Conservation (phyloP, 1,284 basidiomycete genomes). For the Wallemia ichthyophaga region DNA sequence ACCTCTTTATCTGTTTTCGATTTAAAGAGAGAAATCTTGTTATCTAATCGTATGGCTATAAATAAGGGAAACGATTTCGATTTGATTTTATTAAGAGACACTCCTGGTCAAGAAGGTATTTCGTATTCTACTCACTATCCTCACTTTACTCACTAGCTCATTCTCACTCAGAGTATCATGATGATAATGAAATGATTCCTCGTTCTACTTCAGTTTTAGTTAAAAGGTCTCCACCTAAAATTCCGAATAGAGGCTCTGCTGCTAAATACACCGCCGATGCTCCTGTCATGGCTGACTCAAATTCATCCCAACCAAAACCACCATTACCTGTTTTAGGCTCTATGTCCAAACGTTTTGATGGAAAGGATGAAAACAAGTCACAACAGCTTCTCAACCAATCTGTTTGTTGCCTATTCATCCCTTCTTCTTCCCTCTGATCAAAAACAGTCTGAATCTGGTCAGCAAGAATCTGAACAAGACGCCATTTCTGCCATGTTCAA, state of each 20-base stretch:
- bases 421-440: neutral
- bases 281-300: conserved; percentile 6
- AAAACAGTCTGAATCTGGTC: neutral
- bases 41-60: conserved; percentile 54
- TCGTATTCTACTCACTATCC: conserved; percentile 7
- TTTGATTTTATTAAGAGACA: conserved; percentile 50
- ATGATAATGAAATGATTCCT: conserved; percentile 70
- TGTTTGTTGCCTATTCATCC: neutral
- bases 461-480: conserved; percentile 25
- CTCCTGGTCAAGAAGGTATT: conserved; percentile 51
- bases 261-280: conserved; percentile 46
- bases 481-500: conserved; percentile 92
- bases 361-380: conserved; percentile 28
- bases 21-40: conserved; percentile 90
- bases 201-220: conserved; percentile 81
- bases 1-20: conserved; percentile 97
- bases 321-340: conserved; percentile 16
- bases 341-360: conserved; percentile 73
- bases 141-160: conserved; percentile 1
- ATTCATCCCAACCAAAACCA: neutral
- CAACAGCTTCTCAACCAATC: neutral
- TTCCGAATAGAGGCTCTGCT: conserved; percentile 73
- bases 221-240: conserved; percentile 52
- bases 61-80: conserved; percentile 94
- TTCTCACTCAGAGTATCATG: conserved; percentile 41